Evolutionary conservation across 2,329 filamentous ascomycete genomes (phyloP).

Genomic region (Exophiala lecanii-corni): DNA sequence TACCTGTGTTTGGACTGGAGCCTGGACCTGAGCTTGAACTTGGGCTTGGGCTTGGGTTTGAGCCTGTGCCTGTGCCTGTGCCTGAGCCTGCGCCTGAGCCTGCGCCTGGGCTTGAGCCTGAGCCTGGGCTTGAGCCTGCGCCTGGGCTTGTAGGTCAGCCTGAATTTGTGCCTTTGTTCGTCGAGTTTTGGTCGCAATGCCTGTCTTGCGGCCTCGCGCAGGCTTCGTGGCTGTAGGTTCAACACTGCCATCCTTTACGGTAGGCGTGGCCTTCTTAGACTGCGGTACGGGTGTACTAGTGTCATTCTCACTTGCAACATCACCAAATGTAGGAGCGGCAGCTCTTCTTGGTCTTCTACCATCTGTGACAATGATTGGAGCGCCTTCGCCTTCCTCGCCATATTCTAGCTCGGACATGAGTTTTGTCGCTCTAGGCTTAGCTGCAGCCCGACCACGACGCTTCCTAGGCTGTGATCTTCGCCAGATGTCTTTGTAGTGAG

Average conservation of each 20-base stretch:
- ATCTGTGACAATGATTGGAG: slow-evolving; percentile 42
- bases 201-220: slow-evolving; percentile 24
- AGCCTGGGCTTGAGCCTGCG: slow-evolving; percentile 3
- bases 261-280: slow-evolving; percentile 29
- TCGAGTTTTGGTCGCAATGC: slow-evolving; percentile 23
- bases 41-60: slow-evolving; percentile 1
- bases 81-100: background rate
- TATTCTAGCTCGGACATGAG: slow-evolving; percentile 45
- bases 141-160: slow-evolving; percentile 19
- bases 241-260: slow-evolving; percentile 23
- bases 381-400: slow-evolving; percentile 40
- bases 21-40: slow-evolving; percentile 6
- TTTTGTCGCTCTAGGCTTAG: slow-evolving; percentile 44
- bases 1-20: background rate
- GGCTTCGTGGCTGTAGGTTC: slow-evolving; percentile 28
- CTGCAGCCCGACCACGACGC: slow-evolving; percentile 34
- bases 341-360: slow-evolving; percentile 47
- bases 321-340: slow-evolving; percentile 47
- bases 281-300: slow-evolving; percentile 30
- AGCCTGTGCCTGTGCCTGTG: background rate
- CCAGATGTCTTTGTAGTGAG: slow-evolving; percentile 47
- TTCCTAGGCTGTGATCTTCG: slow-evolving; percentile 41
- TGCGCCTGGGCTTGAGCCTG: background rate
- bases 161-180: slow-evolving; percentile 27
- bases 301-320: slow-evolving; percentile 28